phyloP scores from a whole-genome alignment of 2,329 filamentous ascomycete species.

The Knufia fluminis region DNA sequence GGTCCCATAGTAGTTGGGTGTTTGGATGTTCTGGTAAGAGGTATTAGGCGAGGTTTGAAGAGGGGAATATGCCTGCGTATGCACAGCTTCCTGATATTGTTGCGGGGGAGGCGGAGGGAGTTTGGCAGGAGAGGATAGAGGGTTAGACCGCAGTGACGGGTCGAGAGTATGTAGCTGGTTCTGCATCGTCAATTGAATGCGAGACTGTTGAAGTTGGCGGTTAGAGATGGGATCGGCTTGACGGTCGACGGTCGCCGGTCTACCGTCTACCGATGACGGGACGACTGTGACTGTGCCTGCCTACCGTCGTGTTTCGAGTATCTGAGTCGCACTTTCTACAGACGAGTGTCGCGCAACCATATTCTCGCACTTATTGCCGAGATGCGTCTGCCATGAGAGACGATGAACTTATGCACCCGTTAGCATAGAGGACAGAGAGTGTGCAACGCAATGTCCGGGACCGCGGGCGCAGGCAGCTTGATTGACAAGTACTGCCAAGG shows the following conservation, averaged over 20 bases:
- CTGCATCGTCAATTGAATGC: slow-evolving; percentile 6
- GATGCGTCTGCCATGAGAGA: too few species aligned
- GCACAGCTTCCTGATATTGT: slow-evolving; percentile 14
- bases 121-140: slow-evolving; percentile 15
- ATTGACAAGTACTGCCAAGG: background rate
- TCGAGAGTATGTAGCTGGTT: slow-evolving; percentile 12
- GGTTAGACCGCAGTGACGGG: slow-evolving; percentile 16
- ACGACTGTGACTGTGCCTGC: too few species aligned
- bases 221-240: background rate
- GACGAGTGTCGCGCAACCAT: background rate
- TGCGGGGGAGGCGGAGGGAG: slow-evolving; percentile 16
- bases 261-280: background rate
- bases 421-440: too few species aligned
- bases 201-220: background rate
- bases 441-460: background rate
- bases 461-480: background rate
- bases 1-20: slow-evolving; percentile 19
- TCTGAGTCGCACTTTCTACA: background rate
- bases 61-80: slow-evolving; percentile 16
- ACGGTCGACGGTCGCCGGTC: slow-evolving; percentile 4
- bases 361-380: too few species aligned
- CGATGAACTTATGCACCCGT: too few species aligned
- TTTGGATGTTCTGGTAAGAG: slow-evolving; percentile 20
- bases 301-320: background rate
- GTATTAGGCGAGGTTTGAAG: slow-evolving; percentile 21